Conservation (phyloP, 2,329 filamentous ascomycete species). For the Byssochlamys sp. region DNA sequence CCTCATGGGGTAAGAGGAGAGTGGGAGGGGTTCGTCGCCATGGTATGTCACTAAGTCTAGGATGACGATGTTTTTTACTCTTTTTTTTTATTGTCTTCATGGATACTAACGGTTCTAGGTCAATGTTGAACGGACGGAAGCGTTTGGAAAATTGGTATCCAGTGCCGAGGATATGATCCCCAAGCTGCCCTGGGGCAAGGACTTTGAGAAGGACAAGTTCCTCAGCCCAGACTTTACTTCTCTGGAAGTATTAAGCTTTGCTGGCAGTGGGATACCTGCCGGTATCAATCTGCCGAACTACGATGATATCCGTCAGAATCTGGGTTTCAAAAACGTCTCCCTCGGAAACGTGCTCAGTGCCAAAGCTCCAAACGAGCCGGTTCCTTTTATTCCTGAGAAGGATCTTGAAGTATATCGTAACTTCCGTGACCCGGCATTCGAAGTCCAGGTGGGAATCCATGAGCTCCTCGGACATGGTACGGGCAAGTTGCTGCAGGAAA, state of each 20-base stretch:
- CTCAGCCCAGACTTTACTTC: conserved; percentile 91
- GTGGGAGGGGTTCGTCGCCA: conserved; percentile 75
- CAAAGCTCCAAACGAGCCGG: conserved; percentile 82
- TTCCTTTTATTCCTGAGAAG: conserved; percentile 74
- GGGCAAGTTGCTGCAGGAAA: conserved; percentile 88
- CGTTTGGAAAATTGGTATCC: conserved; percentile 75
- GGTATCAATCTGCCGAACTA: conserved; percentile 52
- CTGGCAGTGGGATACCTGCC: conserved; percentile 52
- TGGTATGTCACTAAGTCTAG: conserved; percentile 22
- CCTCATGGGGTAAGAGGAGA: conserved; percentile 71
- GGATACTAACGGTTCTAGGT: conserved; percentile 40
- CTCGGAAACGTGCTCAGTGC: conserved; percentile 87
- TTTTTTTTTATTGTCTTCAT: neutral
- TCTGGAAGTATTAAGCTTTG: conserved; percentile 79
- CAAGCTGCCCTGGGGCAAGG: conserved; percentile 73
- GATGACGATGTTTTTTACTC: neutral
- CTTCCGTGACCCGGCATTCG: conserved; percentile 78
- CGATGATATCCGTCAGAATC: conserved; percentile 50
- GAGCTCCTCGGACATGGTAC: conserved; percentile 84
- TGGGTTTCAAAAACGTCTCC: conserved; percentile 64
- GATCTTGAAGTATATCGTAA: conserved; percentile 72
- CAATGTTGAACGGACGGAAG: conserved; percentile 79
- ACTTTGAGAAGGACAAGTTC: conserved; percentile 95
- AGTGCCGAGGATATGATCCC: conserved; percentile 76
- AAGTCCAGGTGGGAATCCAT: conserved; percentile 91